A percentile compares a stretch with the other conserved stretches of the same genome.
These are phyloP conservation scores for Heliamphora exappendiculata DNA, from an alignment of 148 eudicot species.

Conservation along the genomic window DNA sequence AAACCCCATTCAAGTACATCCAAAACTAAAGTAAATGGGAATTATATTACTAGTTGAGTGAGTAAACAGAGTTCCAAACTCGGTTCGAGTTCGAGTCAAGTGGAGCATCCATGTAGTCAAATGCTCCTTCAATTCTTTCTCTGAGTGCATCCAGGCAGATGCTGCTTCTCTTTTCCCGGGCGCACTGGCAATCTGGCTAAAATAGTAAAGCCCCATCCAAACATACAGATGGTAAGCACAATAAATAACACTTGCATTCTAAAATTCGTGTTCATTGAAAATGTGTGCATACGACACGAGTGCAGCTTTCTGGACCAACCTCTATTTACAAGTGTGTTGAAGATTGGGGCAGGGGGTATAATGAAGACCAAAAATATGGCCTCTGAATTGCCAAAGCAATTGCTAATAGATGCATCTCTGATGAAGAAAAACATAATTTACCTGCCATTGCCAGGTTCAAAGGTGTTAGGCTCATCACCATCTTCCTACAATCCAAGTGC, in stretches of 20 bases:
- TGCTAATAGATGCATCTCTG: neutral
- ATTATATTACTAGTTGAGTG: neutral
- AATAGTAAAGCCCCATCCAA: neutral
- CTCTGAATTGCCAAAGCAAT: neutral
- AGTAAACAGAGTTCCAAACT: no score
- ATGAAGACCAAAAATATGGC: neutral
- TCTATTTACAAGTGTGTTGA: slow-evolving; percentile 3
- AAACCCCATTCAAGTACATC: neutral
- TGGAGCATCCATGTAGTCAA: no score
- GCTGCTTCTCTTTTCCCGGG: no score
- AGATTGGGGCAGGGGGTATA: slow-evolving; percentile 3
- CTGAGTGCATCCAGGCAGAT: no score
- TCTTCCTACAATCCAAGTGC: slow-evolving; percentile 55
- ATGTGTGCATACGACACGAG: neutral
- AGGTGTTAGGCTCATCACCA: slow-evolving; percentile 9
- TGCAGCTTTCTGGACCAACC: neutral
- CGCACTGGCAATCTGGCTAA: no score
- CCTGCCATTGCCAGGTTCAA: neutral
- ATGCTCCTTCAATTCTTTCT: no score
- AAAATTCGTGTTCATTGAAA: neutral
- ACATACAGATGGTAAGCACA: neutral
- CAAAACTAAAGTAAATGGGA: neutral
- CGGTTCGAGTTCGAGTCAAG: no score
- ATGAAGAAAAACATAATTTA: neutral
- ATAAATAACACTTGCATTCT: neutral